These are phyloP conservation scores for Tylopilus vinaceipallidus DNA, from an alignment of 768 basidiomycete genomes.

Conservation along the genomic window DNA sequence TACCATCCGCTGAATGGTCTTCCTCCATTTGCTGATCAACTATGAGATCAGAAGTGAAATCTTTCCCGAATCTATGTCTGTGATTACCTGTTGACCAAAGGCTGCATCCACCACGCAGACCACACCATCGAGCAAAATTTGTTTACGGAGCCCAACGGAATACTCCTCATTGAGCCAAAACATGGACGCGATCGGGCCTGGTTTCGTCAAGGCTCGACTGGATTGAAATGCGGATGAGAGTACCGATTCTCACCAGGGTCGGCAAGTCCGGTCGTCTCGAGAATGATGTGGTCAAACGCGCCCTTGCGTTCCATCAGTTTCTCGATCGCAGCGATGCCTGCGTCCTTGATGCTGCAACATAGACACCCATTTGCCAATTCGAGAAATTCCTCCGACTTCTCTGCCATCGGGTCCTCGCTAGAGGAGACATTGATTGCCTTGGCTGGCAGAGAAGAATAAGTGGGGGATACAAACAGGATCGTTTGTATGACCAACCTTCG, in stretches of 20 bases:
- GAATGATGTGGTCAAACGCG: constrained; percentile 89
- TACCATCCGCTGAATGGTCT: constrained; percentile 59
- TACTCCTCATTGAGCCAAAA: constrained; percentile 89
- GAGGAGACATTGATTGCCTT: constrained; percentile 84
- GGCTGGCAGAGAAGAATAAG: constrained; percentile 43
- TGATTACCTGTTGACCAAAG: constrained; percentile 62
- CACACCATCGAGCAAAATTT: constrained; percentile 83
- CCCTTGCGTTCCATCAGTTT: constrained; percentile 85
- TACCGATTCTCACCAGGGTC: constrained; percentile 69
- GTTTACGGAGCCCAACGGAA: constrained; percentile 59
- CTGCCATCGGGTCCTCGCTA: constrained; percentile 56
- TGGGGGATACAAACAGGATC: neutral
- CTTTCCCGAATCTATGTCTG: constrained; percentile 32
- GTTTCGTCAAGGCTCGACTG: constrained; percentile 1
- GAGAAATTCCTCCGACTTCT: constrained; percentile 79
- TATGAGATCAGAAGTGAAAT: constrained; percentile 3
- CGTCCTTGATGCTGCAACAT: constrained; percentile 97
- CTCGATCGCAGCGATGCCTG: constrained; percentile 91
- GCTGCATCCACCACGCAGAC: constrained; percentile 90
- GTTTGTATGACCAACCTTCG: constrained; percentile 58
- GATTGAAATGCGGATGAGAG: neutral
- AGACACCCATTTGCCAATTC: constrained; percentile 95
- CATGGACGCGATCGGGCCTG: constrained; percentile 83
- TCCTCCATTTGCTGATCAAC: constrained; percentile 78
- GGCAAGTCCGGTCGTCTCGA: constrained; percentile 95